Conservation (phyloP, 805 yeast genomes). For the Yamadazyma akitaensis region DNA sequence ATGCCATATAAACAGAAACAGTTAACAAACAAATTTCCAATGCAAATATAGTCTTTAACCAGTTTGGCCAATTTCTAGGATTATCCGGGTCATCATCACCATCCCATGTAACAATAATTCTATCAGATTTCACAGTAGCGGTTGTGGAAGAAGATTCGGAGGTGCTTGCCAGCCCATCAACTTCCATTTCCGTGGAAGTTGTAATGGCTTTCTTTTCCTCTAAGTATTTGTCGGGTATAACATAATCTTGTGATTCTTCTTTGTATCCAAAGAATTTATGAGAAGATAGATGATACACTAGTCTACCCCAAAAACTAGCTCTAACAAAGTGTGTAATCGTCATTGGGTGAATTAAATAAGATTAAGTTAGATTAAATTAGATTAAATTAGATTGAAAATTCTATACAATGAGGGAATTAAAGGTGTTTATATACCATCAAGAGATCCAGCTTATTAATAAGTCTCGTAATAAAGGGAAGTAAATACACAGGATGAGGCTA, state of each 20-base stretch:
- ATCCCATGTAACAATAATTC: conserved; percentile 5
- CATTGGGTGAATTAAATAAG: background rate
- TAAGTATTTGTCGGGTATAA: conserved; percentile 29
- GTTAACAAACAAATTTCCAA: conserved; percentile 14
- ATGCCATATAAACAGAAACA: conserved; percentile 49
- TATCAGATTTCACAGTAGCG: background rate
- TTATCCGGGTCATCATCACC: conserved; percentile 46
- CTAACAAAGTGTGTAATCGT: conserved; percentile 19
- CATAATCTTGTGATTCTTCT: conserved; percentile 29
- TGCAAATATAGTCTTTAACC: conserved; percentile 36
- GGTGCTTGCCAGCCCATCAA: background rate
- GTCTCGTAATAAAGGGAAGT: background rate
- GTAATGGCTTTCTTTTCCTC: background rate
- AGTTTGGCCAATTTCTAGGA: conserved; percentile 54
- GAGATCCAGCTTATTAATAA: background rate
- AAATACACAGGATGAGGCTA: no score
- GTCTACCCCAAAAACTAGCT: conserved; percentile 31
- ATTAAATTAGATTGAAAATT: no score
- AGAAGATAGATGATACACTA: conserved; percentile 24
- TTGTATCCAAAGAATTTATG: conserved; percentile 21
- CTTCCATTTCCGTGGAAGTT: background rate
- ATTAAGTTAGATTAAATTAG: no score
- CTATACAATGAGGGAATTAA: background rate
- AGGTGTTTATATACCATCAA: background rate
- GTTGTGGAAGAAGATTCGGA: background rate